phyloP scores from a whole-genome alignment of 1,284 basidiomycete genomes.

The Microbotryomycetes sp. region DNA sequence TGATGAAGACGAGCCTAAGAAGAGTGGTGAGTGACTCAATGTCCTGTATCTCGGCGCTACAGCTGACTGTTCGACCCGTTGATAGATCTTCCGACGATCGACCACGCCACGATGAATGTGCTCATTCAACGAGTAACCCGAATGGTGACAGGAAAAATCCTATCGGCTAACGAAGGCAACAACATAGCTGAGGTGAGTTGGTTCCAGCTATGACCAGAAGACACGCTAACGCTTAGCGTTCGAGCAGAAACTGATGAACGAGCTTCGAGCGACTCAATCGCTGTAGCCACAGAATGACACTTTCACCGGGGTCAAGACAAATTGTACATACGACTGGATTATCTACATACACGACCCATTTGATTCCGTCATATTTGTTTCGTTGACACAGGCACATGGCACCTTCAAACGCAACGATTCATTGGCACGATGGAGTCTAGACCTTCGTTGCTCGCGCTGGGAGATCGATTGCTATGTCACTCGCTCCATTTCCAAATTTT shows the following conservation, averaged over 20 bases:
- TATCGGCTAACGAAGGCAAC: background rate
- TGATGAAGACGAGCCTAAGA: background rate
- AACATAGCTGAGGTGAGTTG: slow-evolving; percentile 3
- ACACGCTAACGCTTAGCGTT: background rate
- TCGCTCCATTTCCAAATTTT: no score
- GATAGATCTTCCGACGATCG: slow-evolving; percentile 6
- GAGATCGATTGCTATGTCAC: no score
- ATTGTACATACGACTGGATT: no score
- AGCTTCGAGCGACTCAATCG: slow-evolving; percentile 1
- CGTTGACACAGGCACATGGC: no score
- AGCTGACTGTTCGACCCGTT: background rate
- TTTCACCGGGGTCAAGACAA: no score
- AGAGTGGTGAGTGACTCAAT: background rate
- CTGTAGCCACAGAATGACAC: no score
- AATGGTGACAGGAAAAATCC: slow-evolving; percentile 14
- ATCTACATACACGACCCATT: no score
- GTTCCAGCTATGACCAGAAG: slow-evolving; percentile 10
- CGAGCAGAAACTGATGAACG: slow-evolving; percentile 6
- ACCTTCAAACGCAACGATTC: no score
- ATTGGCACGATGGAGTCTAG: no score
- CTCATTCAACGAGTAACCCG: slow-evolving; percentile 18
- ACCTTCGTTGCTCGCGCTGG: no score
- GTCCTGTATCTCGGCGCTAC: no score
- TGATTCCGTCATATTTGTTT: no score
- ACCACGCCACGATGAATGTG: slow-evolving; percentile 16